These are phyloP conservation scores for Pseudonitzschia multistriata DNA, from an alignment of 108 stramenopile genomes.

Conservation along the genomic window DNA sequence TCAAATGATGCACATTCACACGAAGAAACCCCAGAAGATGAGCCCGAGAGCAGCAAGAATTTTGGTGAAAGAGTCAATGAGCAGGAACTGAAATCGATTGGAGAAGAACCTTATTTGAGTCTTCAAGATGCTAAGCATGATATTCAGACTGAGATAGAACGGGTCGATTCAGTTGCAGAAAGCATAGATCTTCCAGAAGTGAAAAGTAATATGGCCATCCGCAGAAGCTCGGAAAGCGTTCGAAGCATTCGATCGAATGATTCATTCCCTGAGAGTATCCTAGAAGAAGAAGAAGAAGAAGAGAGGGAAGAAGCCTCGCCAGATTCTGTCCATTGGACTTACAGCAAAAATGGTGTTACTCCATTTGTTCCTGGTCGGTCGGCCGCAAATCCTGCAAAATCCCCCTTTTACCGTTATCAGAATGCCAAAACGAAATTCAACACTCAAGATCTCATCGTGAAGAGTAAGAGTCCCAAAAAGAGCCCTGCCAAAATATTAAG, in stretches of 20 bases:
- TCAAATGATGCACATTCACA: not conserved
- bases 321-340: slow-evolving; percentile 28
- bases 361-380: slow-evolving; percentile 23
- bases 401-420: slow-evolving; percentile 36
- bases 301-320: not conserved
- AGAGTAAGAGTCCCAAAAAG: slow-evolving; percentile 18
- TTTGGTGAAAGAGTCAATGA: not conserved
- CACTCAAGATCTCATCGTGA: not conserved
- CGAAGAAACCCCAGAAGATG: no score
- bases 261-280: slow-evolving; percentile 14
- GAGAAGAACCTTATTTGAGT: not conserved
- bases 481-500: slow-evolving; percentile 7
- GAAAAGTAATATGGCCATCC: slow-evolving; percentile 11
- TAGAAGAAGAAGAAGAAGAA: slow-evolving; percentile 19
- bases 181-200: slow-evolving; percentile 32
- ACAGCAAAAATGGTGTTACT: slow-evolving; percentile 24
- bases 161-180: slow-evolving; percentile 6
- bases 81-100: not conserved
- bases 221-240: slow-evolving; percentile 16
- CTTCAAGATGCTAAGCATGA: not conserved
- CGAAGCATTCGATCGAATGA: not conserved
- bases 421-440: slow-evolving; percentile 20
- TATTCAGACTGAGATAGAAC: not conserved
- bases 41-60: no score
- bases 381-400: slow-evolving; percentile 28